These are phyloP conservation scores for Penstemon davidsonii DNA, from an alignment of 257 asterid species.

Conservation along the genomic window DNA sequence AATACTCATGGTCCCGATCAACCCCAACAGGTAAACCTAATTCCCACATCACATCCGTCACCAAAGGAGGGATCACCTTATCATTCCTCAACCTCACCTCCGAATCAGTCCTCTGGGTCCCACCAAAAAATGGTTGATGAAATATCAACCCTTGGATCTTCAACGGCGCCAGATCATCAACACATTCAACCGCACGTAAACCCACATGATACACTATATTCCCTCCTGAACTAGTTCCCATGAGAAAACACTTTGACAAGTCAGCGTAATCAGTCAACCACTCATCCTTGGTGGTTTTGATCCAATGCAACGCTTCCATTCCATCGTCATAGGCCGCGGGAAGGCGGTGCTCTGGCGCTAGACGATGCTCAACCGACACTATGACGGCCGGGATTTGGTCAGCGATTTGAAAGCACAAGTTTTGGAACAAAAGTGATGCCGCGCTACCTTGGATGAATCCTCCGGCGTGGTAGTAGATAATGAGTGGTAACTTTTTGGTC, in stretches of 20 bases:
- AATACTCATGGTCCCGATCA: no score
- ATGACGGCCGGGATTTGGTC: conserved; percentile 35
- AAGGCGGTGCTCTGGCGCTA: conserved; percentile 51
- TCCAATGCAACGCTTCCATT: no score
- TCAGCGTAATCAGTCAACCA: no score
- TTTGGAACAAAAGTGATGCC: conserved; percentile 30
- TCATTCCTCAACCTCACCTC: conserved; percentile 18
- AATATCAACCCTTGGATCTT: no score
- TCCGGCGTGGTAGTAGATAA: conserved; percentile 57
- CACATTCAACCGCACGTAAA: no score
- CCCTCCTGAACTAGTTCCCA: no score
- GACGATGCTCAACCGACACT: conserved; percentile 50
- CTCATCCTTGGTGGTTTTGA: no score
- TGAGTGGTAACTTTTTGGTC: conserved; percentile 39
- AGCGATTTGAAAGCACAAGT: conserved; percentile 38
- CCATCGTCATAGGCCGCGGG: conserved; percentile 32
- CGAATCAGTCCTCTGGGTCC: conserved; percentile 18
- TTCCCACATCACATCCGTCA: conserved; percentile 25
- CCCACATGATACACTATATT: no score
- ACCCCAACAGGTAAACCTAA: conserved; percentile 7
- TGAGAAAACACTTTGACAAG: no score
- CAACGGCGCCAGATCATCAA: no score
- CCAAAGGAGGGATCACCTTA: background rate
- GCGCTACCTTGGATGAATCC: conserved; percentile 47
- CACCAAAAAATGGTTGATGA: background rate